Conservation (phyloP, 1,284 basidiomycete genomes). For the Austropuccinia psidii region DNA sequence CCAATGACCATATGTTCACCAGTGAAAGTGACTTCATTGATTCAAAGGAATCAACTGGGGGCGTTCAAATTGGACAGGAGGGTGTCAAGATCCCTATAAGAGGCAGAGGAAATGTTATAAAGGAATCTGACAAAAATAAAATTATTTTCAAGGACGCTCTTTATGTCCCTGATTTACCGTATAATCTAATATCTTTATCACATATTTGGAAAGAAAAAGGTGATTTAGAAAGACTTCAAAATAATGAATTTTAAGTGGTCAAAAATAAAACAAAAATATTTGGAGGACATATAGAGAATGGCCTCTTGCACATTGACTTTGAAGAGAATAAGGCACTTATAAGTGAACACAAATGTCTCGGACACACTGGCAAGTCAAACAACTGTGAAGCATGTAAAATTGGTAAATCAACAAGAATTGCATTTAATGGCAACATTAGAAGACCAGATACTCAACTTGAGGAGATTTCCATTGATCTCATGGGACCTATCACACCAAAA, state of each 20-base stretch:
- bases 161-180: constrained; percentile 1
- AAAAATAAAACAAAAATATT: neutral
- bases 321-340: neutral
- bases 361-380: neutral
- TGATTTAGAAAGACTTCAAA: neutral
- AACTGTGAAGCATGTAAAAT: constrained; percentile 11
- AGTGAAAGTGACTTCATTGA: neutral
- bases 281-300: constrained; percentile 1
- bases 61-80: neutral
- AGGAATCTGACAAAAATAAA: neutral
- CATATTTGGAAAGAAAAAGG: neutral
- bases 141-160: neutral
- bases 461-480: neutral
- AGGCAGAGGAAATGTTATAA: neutral
- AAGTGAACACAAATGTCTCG: neutral
- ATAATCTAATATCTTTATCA: neutral
- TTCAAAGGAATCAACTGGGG: neutral
- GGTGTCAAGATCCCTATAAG: neutral
- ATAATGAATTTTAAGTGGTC: neutral
- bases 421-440: neutral
- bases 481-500: constrained; percentile 8
- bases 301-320: neutral
- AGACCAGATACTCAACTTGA: neutral
- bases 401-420: constrained; percentile 12
- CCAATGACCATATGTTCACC: constrained; percentile 1